Evolutionary conservation across 1,284 basidiomycete species (phyloP), one percentile per base, ranked within the genome.

Genomic region (Xerocomus amazonicus): DNA sequence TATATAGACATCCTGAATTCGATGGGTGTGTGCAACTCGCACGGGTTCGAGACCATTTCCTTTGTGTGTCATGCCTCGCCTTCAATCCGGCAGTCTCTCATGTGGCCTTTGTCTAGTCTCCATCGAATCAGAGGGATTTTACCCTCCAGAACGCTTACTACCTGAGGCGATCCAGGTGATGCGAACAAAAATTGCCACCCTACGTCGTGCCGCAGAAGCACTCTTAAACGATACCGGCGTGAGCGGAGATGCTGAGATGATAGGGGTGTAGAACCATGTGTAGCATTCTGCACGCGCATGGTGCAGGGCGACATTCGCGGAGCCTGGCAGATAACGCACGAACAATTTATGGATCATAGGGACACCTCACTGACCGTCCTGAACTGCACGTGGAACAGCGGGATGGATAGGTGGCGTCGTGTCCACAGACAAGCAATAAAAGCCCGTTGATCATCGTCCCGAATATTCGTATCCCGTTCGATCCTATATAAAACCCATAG

Each of bases 1-100:
- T 96, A 1, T 76, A 98, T 41, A 79, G 96, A 51, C 90, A 98
- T 69, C 82, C 87, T 1, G 95, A 99, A 67, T 97, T 99, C 59
- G 80, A 86, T 45, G 92, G 84, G 44, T 83, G 79, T 52, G 92
- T 97, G 13, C 80, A 91, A 66, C 77, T 99, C 39, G 84, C 86
- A 43, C 78, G 97, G 9, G 84, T 97, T 45, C 76, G 94, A 47
- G 95, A 99, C 73, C 90, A 90, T 72, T 99, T 98, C 69, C 79
- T 99, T 53, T 98, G 94, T 95, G 59, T 55, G 81, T 75, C 14
- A 27, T 36, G 46, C 16, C 9, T 42, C 19, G 5, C 13, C 40
- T 4, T 33, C 31, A 5, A 41, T 46, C 40, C 26, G 43, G 12
- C 40, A 37, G 19, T 23, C 19, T 40, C 39, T 48, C 34, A 42